Conservation (phyloP, 2,329 filamentous ascomycete genomes). For the Microcyclosporella mali region DNA sequence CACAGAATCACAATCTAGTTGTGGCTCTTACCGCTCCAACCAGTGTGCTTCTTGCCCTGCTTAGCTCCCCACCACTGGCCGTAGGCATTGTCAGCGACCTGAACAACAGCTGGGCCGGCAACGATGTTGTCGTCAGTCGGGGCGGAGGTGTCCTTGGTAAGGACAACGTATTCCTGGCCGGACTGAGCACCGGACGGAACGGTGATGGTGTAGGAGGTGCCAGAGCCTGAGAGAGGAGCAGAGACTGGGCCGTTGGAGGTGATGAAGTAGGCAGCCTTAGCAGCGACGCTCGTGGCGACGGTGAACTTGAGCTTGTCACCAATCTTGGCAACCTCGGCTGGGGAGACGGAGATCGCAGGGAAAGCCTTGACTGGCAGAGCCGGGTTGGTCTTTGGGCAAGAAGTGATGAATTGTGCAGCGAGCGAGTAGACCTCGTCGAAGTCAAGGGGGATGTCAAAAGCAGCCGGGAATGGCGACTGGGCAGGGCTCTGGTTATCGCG, state of each 20-base stretch:
- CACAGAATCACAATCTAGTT: no score
- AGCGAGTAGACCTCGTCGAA: conserved; percentile 58
- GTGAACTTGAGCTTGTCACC: conserved; percentile 19
- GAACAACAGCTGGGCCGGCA: conserved; percentile 26
- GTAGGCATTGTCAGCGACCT: conserved; percentile 14
- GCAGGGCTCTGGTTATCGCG: conserved; percentile 27
- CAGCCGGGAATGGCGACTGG: conserved; percentile 48
- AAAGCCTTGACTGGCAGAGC: conserved; percentile 39
- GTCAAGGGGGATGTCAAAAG: conserved; percentile 51
- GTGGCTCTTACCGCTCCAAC: no score
- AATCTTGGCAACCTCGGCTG: conserved; percentile 15
- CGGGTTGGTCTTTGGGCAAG: conserved; percentile 47
- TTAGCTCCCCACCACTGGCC: not conserved
- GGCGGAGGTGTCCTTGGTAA: conserved; percentile 15
- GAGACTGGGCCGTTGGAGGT: conserved; percentile 21
- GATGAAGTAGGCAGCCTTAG: conserved; percentile 22
- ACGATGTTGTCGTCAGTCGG: conserved; percentile 26
- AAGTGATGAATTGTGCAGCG: conserved; percentile 55
- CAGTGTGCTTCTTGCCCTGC: not conserved
- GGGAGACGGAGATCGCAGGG: conserved; percentile 17
- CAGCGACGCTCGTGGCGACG: conserved; percentile 15
- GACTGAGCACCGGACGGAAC: conserved; percentile 15
- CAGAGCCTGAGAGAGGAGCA: conserved; percentile 18
- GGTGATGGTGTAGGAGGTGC: conserved; percentile 14
- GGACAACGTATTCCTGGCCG: conserved; percentile 25